Conservation (phyloP, 345 rosid species). For the Hibiscus trionum region DNA sequence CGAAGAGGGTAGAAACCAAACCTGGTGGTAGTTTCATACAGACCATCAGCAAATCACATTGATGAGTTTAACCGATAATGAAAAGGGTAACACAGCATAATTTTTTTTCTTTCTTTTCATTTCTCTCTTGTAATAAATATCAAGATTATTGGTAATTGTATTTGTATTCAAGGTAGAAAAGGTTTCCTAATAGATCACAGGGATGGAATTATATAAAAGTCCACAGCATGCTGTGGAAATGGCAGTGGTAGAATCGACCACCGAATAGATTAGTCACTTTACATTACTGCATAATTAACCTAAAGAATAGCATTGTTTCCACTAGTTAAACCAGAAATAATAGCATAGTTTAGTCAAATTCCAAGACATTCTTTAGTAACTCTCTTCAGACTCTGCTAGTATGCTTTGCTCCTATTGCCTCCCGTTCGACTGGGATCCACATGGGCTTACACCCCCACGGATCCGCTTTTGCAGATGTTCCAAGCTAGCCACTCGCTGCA, state of each 20-base stretch:
- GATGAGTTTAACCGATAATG: background rate
- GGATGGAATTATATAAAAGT: no score
- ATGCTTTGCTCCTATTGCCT: conserved; percentile 15
- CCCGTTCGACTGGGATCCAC: conserved; percentile 16
- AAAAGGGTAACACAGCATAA: background rate
- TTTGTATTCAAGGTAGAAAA: no score
- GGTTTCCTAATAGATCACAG: no score
- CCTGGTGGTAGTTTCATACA: conserved; percentile 20
- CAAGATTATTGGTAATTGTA: background rate
- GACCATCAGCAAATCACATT: background rate
- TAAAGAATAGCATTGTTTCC: background rate
- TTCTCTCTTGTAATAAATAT: background rate
- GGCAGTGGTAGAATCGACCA: background rate
- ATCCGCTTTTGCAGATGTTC: conserved; percentile 88
- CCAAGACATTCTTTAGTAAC: conserved; percentile 4
- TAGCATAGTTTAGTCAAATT: background rate
- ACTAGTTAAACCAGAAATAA: background rate
- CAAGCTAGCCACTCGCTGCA: conserved; percentile 84
- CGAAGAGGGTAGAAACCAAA: conserved; percentile 16
- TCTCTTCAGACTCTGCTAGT: background rate
- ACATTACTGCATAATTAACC: background rate
- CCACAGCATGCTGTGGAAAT: background rate
- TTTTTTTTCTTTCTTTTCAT: background rate
- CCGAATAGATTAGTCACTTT: background rate
- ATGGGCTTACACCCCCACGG: conserved; percentile 35